Evolutionary conservation across 306 rosid species (phyloP).

Genomic region (Trichosanthes cucumerina): DNA sequence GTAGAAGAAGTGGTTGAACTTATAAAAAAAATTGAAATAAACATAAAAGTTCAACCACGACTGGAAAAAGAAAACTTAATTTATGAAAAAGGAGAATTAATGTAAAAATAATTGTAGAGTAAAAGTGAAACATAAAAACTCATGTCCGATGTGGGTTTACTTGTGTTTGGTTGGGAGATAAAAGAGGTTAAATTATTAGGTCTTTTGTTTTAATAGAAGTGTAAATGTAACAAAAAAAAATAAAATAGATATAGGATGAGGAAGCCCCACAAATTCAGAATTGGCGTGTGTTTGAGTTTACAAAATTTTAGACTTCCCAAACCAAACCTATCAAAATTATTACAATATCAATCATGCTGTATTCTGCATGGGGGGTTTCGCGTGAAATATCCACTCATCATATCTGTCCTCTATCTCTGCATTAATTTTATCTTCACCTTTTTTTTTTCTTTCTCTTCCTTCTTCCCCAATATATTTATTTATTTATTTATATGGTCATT

Average conservation of each 20-base stretch:
- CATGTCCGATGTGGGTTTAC: background rate
- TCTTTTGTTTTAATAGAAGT: too few relatives aligned
- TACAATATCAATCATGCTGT: constrained; percentile 41
- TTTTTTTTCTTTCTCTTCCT: constrained; percentile 4
- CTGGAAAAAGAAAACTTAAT: too few relatives aligned
- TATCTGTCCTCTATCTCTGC: background rate
- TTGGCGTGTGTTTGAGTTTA: too few relatives aligned
- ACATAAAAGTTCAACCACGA: too few relatives aligned
- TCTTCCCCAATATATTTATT: background rate
- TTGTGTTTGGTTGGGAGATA: background rate
- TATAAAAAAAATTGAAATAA: too few relatives aligned
- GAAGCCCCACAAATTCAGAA: too few relatives aligned
- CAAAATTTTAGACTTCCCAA: background rate
- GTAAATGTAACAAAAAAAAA: too few relatives aligned
- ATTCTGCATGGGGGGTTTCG: constrained; percentile 50
- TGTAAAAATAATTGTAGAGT: background rate
- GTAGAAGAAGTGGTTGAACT: too few relatives aligned
- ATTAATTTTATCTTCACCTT: background rate
- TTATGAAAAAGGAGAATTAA: background rate
- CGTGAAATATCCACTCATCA: constrained; percentile 55
- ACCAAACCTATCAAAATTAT: background rate
- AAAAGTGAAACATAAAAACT: background rate
- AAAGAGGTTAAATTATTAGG: background rate
- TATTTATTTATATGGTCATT: background rate
- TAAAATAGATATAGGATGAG: too few relatives aligned